Evolutionary conservation across 2,329 filamentous ascomycete genomes (phyloP).

Genomic region (Calonectria pauciramosa): DNA sequence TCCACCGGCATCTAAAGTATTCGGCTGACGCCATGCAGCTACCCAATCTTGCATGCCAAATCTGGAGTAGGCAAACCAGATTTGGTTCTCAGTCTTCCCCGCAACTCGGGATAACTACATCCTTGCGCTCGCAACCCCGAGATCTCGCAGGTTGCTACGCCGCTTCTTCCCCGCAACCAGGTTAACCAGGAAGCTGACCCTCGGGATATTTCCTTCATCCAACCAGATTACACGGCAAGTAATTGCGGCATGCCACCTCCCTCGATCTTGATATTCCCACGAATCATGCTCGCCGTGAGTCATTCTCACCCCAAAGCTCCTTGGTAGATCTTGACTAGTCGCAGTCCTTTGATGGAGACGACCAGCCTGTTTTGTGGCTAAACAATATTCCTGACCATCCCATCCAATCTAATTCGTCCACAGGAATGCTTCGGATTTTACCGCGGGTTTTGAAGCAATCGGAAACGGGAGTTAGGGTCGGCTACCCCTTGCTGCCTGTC

Average conservation of each 20-base stretch:
- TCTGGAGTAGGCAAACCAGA: not conserved
- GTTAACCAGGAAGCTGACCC: not conserved
- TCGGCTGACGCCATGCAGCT: not conserved
- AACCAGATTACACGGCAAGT: not conserved
- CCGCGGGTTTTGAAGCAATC: not conserved
- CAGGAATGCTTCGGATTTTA: not conserved
- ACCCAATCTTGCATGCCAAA: not conserved
- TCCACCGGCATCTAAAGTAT: not conserved
- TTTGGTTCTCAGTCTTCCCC: not conserved
- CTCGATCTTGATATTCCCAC: not conserved
- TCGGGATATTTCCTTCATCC: not conserved
- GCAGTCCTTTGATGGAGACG: not conserved
- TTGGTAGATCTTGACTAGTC: not conserved
- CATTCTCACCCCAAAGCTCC: not conserved
- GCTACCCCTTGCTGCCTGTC: not conserved
- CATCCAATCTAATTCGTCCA: not conserved
- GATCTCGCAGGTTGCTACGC: not conserved
- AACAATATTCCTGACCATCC: not conserved
- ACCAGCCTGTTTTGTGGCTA: not conserved
- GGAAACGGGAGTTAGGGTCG: not conserved
- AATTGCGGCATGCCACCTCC: not conserved
- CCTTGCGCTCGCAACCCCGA: not conserved
- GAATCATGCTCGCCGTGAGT: not conserved
- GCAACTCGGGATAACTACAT: constrained; percentile 8
- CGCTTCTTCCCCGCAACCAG: not conserved